Evolutionary conservation across 225 moss, liverwort and hornwort genomes (phyloP), one percentile per base, ranked within the genome.

Genomic region (Polytrichum commune): DNA sequence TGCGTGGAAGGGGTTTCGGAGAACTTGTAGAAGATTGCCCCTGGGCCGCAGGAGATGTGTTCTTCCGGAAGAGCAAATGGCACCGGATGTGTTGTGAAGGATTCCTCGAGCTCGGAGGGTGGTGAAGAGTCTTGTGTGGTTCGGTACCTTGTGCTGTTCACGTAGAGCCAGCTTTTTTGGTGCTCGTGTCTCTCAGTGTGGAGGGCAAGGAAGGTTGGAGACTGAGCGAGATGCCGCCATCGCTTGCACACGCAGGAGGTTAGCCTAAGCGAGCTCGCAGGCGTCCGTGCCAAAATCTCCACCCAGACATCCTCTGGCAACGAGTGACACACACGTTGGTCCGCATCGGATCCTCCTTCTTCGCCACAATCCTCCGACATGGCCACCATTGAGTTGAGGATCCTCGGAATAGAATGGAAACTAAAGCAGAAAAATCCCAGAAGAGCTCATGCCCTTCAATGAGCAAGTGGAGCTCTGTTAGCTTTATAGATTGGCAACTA

Each of bases 131-230:
- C 25, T 13, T 38, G 69, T 1, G 81, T 62, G 4, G 82, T 58
- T 64, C 0, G 5, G 60, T 79, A 79, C 10, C 74, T 76, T 62
- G 71, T 74, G 24, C 79, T 72, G 22, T 79, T 85, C 62, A 85
- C 76, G 46, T 79, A 85, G 19, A 85, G 54, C 74, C 82, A 79
- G 65, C 79, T 85, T 60, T 78, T 72, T 35, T 74, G 69, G 75
- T 76, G 74, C 35, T 35, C 79, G 64, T 82, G 72, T 53, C 30
- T 79, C 19, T 69, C 61, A 69, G 32, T 63, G 66, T 72, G 69
- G 1, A 69, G 66, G 24, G 69, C 29, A 19, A 79, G 74, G 35
- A 82, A 82, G 0, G 74, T 74, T 2, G 79, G 53, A 19, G 82
- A 77, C 7, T 71, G 71, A 29, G 74, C 69, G 29, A 85, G 32